Percentiles rank a stretch among this genome's conserved stretches.
These are phyloP conservation scores for Russula foetens DNA, from an alignment of 768 basidiomycete species.

Conservation along the genomic window DNA sequence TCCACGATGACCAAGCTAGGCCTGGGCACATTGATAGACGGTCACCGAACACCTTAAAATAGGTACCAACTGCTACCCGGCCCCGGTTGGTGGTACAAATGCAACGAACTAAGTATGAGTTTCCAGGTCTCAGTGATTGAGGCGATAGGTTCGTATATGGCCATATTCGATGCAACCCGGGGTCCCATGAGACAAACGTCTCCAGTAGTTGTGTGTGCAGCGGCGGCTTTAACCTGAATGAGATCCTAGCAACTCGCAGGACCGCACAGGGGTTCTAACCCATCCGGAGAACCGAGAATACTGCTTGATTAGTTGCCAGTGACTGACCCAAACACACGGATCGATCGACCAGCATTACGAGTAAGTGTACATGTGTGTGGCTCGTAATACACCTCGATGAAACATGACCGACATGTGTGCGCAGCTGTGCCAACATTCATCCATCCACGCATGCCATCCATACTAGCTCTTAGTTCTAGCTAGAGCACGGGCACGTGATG, in stretches of 20 bases:
- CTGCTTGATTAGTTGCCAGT: not conserved
- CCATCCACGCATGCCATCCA: too few relatives aligned
- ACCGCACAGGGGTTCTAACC: not conserved
- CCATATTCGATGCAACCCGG: not conserved
- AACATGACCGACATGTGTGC: too few relatives aligned
- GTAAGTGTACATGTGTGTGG: not conserved
- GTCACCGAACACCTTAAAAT: not conserved
- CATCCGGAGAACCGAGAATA: not conserved
- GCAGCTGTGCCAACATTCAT: not conserved
- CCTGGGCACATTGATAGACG: not conserved
- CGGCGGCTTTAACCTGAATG: not conserved
- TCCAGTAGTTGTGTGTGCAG: too few relatives aligned
- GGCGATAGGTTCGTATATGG: not conserved
- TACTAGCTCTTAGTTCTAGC: not conserved
- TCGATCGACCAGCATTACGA: not conserved
- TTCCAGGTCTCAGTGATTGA: not conserved
- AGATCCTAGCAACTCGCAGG: not conserved
- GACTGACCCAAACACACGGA: not conserved
- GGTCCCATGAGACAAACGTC: not conserved
- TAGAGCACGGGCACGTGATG: not conserved
- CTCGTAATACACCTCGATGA: not conserved
- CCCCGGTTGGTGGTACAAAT: not conserved
- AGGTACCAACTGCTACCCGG: not conserved
- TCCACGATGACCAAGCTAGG: not conserved
- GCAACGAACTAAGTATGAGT: not conserved